A percentile compares a stretch with the other conserved stretches of the same genome.
Evolutionary conservation across 768 basidiomycete species (phyloP).

Genomic region (Panaeolus papilionaceus): DNA sequence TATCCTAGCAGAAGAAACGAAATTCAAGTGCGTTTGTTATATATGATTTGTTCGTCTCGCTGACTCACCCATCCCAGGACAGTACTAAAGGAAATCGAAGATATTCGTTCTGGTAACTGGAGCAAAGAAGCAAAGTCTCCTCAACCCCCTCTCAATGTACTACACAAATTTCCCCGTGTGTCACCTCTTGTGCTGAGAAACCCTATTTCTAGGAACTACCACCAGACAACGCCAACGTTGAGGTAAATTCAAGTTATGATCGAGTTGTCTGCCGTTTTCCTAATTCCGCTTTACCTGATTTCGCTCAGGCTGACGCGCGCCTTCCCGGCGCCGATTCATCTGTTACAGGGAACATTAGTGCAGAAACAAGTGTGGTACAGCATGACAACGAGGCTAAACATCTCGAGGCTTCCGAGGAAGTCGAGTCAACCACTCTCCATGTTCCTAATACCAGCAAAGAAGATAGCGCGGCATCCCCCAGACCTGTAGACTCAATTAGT

Average conservation of each 20-base stretch:
- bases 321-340: not conserved
- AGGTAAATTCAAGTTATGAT: not conserved
- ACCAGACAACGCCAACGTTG: not conserved
- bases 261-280: not conserved
- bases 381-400: conserved; percentile 29
- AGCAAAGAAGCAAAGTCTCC: conserved; percentile 51
- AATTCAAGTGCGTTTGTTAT: conserved; percentile 67
- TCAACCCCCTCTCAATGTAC: not conserved
- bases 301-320: not conserved
- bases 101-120: conserved; percentile 72
- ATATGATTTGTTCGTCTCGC: conserved; percentile 11
- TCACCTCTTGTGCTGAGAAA: not conserved
- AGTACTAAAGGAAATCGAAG: conserved; percentile 77
- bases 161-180: not conserved
- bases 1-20: conserved; percentile 74
- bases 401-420: conserved; percentile 26
- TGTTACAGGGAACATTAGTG: not conserved
- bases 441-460: not conserved
- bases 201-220: not conserved
- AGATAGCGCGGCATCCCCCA: not conserved
- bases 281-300: not conserved
- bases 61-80: conserved; percentile 44
- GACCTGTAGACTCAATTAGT: not conserved
- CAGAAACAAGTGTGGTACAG: not conserved
- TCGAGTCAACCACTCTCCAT: conserved; percentile 3